Conservation (phyloP, 2,329 filamentous ascomycete species). For the Ophiosphaerella narmari region DNA sequence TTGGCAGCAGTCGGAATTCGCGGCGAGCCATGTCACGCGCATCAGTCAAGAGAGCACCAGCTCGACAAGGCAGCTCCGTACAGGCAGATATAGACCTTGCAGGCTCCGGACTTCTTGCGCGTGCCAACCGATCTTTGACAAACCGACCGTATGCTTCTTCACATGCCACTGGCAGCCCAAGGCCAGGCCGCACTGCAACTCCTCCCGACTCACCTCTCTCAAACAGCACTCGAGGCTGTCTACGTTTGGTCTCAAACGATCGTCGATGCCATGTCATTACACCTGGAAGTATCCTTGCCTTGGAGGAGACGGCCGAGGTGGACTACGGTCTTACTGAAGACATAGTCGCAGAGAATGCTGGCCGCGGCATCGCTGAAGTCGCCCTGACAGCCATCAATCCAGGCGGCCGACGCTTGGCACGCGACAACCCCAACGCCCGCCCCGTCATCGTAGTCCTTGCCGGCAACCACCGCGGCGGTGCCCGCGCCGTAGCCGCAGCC, state of each 20-base stretch:
- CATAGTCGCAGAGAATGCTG: slow-evolving; percentile 90
- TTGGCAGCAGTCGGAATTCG: slow-evolving; percentile 46
- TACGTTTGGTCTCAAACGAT: slow-evolving; percentile 60
- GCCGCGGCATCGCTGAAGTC: slow-evolving; percentile 84
- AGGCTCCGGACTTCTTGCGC: slow-evolving; percentile 36
- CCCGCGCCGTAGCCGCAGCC: slow-evolving; percentile 81
- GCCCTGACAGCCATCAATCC: slow-evolving; percentile 69
- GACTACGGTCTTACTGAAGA: slow-evolving; percentile 87
- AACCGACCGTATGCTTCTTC: slow-evolving; percentile 44
- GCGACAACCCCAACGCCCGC: slow-evolving; percentile 52
- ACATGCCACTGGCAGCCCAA: slow-evolving; percentile 43
- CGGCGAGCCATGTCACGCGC: slow-evolving; percentile 47
- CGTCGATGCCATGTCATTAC: slow-evolving; percentile 62
- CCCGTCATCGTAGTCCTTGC: slow-evolving; percentile 77
- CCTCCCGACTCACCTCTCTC: slow-evolving; percentile 46
- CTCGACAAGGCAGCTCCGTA: slow-evolving; percentile 47
- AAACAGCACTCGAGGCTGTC: slow-evolving; percentile 34
- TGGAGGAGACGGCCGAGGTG: slow-evolving; percentile 87
- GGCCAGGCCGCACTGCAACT: slow-evolving; percentile 37
- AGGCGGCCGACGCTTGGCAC: slow-evolving; percentile 61
- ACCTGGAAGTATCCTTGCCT: slow-evolving; percentile 84
- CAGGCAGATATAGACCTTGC: slow-evolving; percentile 43
- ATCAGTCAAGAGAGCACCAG: slow-evolving; percentile 45
- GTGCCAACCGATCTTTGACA: slow-evolving; percentile 38
- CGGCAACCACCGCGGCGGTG: slow-evolving; percentile 91